Evolutionary conservation across 345 rosid genomes (phyloP), one percentile per base, ranked within the genome.

Genomic region (Gossypium ekmanianum): DNA sequence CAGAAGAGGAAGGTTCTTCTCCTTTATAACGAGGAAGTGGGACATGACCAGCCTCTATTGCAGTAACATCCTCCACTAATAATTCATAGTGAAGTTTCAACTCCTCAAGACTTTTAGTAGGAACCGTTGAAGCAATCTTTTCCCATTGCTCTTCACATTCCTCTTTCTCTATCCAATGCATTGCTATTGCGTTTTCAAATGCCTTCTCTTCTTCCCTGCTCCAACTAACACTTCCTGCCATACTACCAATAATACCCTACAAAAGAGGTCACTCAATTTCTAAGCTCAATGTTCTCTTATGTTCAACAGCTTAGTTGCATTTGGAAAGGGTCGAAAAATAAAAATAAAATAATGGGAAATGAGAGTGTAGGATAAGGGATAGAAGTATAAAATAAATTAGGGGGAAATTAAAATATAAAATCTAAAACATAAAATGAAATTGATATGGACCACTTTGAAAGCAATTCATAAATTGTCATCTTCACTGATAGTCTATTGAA

Each of bases 191-290:
- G 66, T 85, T 86, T 79, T 94, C 97, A 59, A 94, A 94, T 10
- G 92, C 87, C 71, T 84, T 92, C 43, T 94, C 96, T 72, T 92
- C 98, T 75, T 89, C 98, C 76, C 85, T 88, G 81, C 86, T 92
- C 98, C 98, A 94, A 56, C 70, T 73, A 43, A 66, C 74, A 71
- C 77, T 79, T 79, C 80, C 83, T 63, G 84, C 85, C 97, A 90
- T 88, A 58, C 50, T 66, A 16, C 14, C 71, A 47, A 67, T 10
- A 22, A 45, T 47, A 22, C 48, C 12, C 56, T 20, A 22, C 13
- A 3, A 18, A 43, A 68, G 8, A 24, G 22, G 41, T 48, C 41
- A 47, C 26, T 14, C 41, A 27, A 48, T 82, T 24, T 51, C 50
- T 74, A 47, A 11, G 29, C 17, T 3, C 8, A 54, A 45, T 24